phyloP scores from a whole-genome alignment of 1,284 basidiomycete species.

The Ustilago lituana region DNA sequence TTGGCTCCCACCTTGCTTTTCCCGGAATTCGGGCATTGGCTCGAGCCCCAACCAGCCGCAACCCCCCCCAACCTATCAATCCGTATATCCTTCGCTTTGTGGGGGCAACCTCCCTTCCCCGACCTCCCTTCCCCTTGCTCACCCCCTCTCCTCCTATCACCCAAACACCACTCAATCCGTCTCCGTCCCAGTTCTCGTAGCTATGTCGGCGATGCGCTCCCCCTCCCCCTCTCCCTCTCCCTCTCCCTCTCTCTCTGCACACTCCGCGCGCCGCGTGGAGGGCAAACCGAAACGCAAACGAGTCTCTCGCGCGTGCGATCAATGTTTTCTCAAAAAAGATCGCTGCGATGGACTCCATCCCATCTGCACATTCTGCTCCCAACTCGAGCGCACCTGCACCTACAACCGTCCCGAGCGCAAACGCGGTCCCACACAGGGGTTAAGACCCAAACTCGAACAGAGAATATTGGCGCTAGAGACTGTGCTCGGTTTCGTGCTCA shows the following conservation, averaged over 20 bases:
- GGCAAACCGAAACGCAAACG: slow-evolving; percentile 33
- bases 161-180: neutral
- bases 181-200: neutral
- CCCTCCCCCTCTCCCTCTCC: too few relatives aligned
- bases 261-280: too few relatives aligned
- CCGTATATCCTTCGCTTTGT: too few relatives aligned
- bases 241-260: too few relatives aligned
- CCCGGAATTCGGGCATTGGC: too few relatives aligned
- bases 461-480: slow-evolving; percentile 24
- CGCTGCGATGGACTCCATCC: slow-evolving; percentile 37
- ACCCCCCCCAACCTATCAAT: too few relatives aligned
- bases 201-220: too few relatives aligned
- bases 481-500: slow-evolving; percentile 22
- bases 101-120: too few relatives aligned
- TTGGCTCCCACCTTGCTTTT: too few relatives aligned
- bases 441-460: slow-evolving; percentile 32
- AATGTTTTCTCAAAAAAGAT: slow-evolving; percentile 48
- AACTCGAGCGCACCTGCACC: slow-evolving; percentile 22
- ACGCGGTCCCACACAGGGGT: slow-evolving; percentile 35
- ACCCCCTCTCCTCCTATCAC: neutral
- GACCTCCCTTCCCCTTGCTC: neutral
- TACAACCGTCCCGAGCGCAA: slow-evolving; percentile 46
- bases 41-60: too few relatives aligned
- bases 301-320: slow-evolving; percentile 48
- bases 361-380: slow-evolving; percentile 27